Conservation (phyloP, 1,284 basidiomycete species). For the Cutaneotrichosporon cutaneum region DNA sequence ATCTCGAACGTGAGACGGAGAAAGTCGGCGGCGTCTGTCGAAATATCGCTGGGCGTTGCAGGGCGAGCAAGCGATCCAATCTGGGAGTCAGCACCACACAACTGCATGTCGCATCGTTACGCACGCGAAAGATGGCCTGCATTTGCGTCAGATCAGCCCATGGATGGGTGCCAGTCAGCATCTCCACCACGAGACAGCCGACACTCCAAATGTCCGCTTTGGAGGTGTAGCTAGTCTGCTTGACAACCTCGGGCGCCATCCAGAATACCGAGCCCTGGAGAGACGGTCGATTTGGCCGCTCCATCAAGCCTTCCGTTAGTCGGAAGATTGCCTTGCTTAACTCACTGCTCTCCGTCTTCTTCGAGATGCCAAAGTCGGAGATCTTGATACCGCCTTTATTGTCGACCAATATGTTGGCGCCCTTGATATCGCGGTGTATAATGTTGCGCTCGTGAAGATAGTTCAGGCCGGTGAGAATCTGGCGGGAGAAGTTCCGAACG, state of each 20-base stretch:
- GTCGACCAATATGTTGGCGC: conserved; percentile 96
- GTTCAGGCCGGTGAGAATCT: conserved; percentile 86
- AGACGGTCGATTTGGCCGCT: conserved; percentile 81
- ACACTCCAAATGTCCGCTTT: conserved; percentile 99
- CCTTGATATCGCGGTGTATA: conserved; percentile 98
- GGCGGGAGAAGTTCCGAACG: conserved; percentile 89
- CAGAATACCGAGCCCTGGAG: conserved; percentile 97
- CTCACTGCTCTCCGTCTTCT: conserved; percentile 93
- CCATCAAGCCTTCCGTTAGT: conserved; percentile 63
- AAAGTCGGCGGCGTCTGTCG: conserved; percentile 78
- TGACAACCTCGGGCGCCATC: conserved; percentile 99
- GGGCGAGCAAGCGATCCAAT: conserved; percentile 85
- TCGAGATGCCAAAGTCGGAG: conserved; percentile 93
- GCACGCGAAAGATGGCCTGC: conserved; percentile 94
- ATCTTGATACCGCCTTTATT: conserved; percentile 99
- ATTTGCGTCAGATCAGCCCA: conserved; percentile 98
- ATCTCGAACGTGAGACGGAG: conserved; percentile 80
- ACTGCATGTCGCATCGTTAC: conserved; percentile 15
- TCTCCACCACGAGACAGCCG: conserved; percentile 95
- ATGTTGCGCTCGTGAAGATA: conserved; percentile 98
- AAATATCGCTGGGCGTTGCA: conserved; percentile 81
- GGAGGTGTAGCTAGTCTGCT: conserved; percentile 84
- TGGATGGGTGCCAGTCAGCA: conserved; percentile 96
- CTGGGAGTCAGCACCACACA: conserved; percentile 54
- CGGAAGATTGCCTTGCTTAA: conserved; percentile 28